Evolutionary conservation across 345 rosid species (phyloP).

Genomic region (Rhodamnia argentea): DNA sequence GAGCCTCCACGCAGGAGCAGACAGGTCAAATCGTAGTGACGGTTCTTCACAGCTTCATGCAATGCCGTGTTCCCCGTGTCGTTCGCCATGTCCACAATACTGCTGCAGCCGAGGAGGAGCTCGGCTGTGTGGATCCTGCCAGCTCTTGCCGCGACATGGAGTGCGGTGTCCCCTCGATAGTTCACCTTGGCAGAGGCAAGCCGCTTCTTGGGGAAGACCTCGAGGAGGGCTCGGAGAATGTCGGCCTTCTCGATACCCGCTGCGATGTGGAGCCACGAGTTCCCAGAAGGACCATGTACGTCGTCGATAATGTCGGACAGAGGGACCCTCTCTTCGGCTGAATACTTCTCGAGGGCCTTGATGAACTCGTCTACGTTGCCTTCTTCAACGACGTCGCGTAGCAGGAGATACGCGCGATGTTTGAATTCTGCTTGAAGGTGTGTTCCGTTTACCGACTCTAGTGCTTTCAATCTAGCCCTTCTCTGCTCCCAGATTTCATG

Average conservation of each 20-base stretch:
- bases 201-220: not conserved
- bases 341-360: not conserved
- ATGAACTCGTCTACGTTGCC: not conserved
- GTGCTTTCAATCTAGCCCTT: not conserved
- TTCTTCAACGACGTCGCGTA: not conserved
- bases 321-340: not conserved
- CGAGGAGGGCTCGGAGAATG: not conserved
- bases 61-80: not conserved
- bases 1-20: not conserved
- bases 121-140: not conserved
- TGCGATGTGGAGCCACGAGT: not conserved
- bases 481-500: not conserved
- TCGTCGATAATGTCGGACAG: not conserved
- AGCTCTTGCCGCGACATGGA: not conserved
- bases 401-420: not conserved
- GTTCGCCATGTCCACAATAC: not conserved
- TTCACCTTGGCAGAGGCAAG: not conserved
- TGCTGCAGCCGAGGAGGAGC: not conserved
- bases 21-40: fast-evolving
- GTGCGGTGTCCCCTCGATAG: not conserved
- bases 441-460: not conserved
- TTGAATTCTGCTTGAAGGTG: too few species aligned
- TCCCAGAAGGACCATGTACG: not conserved
- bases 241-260: not conserved
- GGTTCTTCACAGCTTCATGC: not conserved